Evolutionary conservation across 2,329 filamentous ascomycete genomes (phyloP), one percentile per base, ranked within the genome.

Genomic region (Penicillium nordicum): DNA sequence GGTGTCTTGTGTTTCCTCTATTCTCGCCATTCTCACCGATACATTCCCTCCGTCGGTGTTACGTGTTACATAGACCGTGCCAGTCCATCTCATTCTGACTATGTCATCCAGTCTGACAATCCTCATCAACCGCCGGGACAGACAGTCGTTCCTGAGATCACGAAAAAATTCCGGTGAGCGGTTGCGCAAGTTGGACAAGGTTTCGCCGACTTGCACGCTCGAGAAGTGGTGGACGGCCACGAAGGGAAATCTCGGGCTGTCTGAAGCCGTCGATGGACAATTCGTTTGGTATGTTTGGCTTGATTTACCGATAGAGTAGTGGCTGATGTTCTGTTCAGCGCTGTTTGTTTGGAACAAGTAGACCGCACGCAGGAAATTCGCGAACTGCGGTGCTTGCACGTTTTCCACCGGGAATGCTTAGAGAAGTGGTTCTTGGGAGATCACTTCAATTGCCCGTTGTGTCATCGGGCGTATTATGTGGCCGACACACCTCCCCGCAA

Each of bases 351-450:
- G n/a, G 73, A 75, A 7, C 67, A 69, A 27, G 73, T 75, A 34
- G 63, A 66, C 12, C 70, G 64, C 34, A 62, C 61, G 4, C 69
- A 75, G 30, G 67, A 74, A 32, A 74, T 75, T 49, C 69, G 70
- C 27, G 71, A 75, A 51, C 57, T 75, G 50, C 70, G 69, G 52
- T 75, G 73, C 49, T 60, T 72, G 55, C 73, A 75, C 51, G 72
- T 75, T 18, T 75, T 75, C 51, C 73, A 75, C 53, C 67, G 69
- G 25, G 72, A 74, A 50, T 75, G 73, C 50, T 58, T 75, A 25
- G 73, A 75, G 40, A 73, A 70, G 56, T 75, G 73, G 73, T 75
- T 71, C 51, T 60, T 75, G 38, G 66, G 71, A 12, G 68, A 73
- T 59, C 73, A 75, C 45, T 74, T 67, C 53, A 72, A 73, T 43